These are phyloP conservation scores for Apium graveolens DNA, from an alignment of 129 eudicot genomes.

Conservation along the genomic window DNA sequence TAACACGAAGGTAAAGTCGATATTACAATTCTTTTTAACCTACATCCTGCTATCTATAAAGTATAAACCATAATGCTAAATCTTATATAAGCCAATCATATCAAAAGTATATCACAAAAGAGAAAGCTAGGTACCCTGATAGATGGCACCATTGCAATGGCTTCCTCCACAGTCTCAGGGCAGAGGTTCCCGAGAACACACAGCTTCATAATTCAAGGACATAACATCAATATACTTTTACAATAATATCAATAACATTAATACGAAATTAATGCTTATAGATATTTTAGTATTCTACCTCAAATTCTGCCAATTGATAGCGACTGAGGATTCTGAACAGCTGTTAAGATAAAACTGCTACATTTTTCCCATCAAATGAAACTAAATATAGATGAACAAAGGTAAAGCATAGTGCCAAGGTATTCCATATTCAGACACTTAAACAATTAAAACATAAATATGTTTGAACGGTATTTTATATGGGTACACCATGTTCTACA, in stretches of 20 bases:
- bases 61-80: not conserved
- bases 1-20: not conserved
- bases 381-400: not conserved
- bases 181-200: conserved; percentile 95
- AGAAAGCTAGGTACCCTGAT: conserved; percentile 44
- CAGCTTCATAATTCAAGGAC: conserved; percentile 36
- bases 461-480: no score
- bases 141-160: conserved; percentile 91
- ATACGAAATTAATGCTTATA: not conserved
- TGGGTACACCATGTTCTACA: no score
- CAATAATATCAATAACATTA: not conserved
- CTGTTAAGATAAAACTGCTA: conserved; percentile 37
- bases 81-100: not conserved
- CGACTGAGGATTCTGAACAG: conserved; percentile 62
- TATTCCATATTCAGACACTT: not conserved
- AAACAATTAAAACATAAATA: not conserved
- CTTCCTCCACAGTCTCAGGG: conserved; percentile 98
- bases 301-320: conserved; percentile 90
- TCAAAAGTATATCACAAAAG: not conserved
- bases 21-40: not conserved
- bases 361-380: not conserved
- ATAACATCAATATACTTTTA: not conserved
- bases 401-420: not conserved
- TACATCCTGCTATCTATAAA: not conserved
- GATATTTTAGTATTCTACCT: conserved; percentile 27